phyloP scores from a whole-genome alignment of 2,329 filamentous ascomycete genomes.

The Cercospora sp. region DNA sequence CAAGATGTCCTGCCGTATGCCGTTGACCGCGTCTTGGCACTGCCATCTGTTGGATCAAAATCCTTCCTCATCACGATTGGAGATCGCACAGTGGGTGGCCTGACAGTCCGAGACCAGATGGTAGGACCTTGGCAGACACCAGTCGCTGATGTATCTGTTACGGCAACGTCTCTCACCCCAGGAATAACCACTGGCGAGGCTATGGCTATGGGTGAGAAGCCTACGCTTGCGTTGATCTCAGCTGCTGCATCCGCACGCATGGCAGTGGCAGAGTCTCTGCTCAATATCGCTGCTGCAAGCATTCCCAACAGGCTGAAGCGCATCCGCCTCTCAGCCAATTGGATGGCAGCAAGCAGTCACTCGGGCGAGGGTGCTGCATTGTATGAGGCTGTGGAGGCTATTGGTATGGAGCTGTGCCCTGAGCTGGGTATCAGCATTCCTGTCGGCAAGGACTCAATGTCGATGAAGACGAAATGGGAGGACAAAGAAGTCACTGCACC shows the following conservation, averaged over 20 bases:
- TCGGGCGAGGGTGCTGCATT: conserved; percentile 88
- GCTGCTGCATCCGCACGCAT: conserved; percentile 89
- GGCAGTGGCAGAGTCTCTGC: conserved; percentile 89
- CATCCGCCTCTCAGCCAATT: conserved; percentile 91
- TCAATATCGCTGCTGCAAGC: conserved; percentile 86
- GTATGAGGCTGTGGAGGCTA: conserved; percentile 90
- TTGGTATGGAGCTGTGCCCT: conserved; percentile 89
- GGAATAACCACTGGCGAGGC: conserved; percentile 82
- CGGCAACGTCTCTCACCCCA: conserved; percentile 73
- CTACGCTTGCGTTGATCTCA: conserved; percentile 83
- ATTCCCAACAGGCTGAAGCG: conserved; percentile 71
- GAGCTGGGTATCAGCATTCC: conserved; percentile 89
- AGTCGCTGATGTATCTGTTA: conserved; percentile 91
- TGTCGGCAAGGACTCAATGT: conserved; percentile 97
- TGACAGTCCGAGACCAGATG: conserved; percentile 89
- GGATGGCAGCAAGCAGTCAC: conserved; percentile 97
- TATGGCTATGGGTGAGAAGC: conserved; percentile 97
- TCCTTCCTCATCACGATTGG: conserved; percentile 96
- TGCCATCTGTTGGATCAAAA: conserved; percentile 94
- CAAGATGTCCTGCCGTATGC: conserved; percentile 57
- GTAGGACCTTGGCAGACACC: conserved; percentile 95
- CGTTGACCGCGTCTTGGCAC: conserved; percentile 74
- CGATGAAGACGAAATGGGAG: conserved; percentile 97
- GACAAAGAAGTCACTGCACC: conserved; percentile 87
- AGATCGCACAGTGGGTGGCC: conserved; percentile 85